Evolutionary conservation across 1,284 basidiomycete species (phyloP).

Genomic region (Somion occarium): DNA sequence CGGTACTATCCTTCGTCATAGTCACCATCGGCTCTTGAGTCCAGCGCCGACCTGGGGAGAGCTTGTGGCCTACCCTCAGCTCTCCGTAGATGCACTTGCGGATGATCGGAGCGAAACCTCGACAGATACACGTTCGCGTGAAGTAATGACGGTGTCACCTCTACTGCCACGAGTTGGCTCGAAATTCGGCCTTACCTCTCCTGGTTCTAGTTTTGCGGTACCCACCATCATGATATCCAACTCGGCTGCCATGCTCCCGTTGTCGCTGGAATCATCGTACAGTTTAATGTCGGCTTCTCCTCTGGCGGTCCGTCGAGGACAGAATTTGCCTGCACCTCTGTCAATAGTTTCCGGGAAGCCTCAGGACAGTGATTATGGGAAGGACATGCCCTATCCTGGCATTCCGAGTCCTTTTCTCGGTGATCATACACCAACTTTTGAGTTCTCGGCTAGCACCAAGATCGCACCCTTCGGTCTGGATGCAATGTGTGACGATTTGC

Average conservation of each 20-base stretch:
- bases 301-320: constrained; percentile 51
- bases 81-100: background rate
- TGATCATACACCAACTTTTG: constrained; percentile 37
- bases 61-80: background rate
- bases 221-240: constrained; percentile 52
- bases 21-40: constrained; percentile 6
- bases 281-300: constrained; percentile 24
- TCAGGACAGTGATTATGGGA: constrained; percentile 11
- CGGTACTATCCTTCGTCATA: constrained; percentile 24
- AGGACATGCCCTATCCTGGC: constrained; percentile 41
- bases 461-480: constrained; percentile 38
- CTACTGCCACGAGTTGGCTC: background rate
- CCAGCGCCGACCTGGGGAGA: background rate
- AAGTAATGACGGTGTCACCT: background rate
- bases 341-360: constrained; percentile 26
- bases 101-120: background rate
- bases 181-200: background rate
- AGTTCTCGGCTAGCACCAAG: constrained; percentile 20
- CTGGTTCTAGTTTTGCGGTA: background rate
- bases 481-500: constrained; percentile 47
- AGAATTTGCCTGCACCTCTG: constrained; percentile 38
- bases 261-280: constrained; percentile 39
- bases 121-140: constrained; percentile 5
- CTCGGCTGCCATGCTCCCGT: constrained; percentile 40
- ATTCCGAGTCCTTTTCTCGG: constrained; percentile 62